These are phyloP conservation scores for Alternaria sp. DNA, from an alignment of 2,329 filamentous ascomycete species.

Conservation along the genomic window DNA sequence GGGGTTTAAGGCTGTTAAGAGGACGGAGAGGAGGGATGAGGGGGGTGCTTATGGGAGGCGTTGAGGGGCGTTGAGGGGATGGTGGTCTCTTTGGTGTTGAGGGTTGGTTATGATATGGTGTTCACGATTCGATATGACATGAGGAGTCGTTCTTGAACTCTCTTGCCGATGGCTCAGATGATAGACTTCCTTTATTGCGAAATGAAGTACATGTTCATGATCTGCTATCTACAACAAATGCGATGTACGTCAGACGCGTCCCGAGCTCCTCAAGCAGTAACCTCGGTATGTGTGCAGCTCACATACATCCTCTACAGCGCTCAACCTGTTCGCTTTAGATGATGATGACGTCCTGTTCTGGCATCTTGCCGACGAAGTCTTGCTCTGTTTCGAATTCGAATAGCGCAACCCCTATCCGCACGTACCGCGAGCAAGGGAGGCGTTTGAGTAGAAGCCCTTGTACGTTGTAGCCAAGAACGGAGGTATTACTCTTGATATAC, in stretches of 20 bases:
- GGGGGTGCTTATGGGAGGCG: constrained; percentile 50
- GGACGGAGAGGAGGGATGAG: constrained; percentile 35
- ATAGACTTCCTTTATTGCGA: rapidly evolving
- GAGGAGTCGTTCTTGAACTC: neutral
- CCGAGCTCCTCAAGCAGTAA: too few relatives aligned
- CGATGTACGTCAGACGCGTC: too few relatives aligned
- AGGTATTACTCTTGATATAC: rapidly evolving
- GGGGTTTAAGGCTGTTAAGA: constrained; percentile 27
- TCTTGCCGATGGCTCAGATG: neutral
- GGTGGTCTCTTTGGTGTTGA: too few relatives aligned
- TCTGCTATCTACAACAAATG: too few relatives aligned
- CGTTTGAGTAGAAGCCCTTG: neutral
- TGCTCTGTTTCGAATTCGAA: neutral
- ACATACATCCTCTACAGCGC: too few relatives aligned
- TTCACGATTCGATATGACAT: neutral
- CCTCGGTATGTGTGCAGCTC: too few relatives aligned
- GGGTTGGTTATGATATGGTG: neutral
- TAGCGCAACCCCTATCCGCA: neutral
- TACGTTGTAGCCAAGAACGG: rapidly evolving
- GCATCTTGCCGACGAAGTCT: neutral
- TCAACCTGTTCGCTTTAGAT: too few relatives aligned
- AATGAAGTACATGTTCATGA: neutral
- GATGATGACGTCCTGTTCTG: neutral
- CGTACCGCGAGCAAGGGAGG: neutral
- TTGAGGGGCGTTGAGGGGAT: neutral